These are phyloP conservation scores for Podaxis sp. DNA, from an alignment of 768 basidiomycete genomes.

Conservation along the genomic window DNA sequence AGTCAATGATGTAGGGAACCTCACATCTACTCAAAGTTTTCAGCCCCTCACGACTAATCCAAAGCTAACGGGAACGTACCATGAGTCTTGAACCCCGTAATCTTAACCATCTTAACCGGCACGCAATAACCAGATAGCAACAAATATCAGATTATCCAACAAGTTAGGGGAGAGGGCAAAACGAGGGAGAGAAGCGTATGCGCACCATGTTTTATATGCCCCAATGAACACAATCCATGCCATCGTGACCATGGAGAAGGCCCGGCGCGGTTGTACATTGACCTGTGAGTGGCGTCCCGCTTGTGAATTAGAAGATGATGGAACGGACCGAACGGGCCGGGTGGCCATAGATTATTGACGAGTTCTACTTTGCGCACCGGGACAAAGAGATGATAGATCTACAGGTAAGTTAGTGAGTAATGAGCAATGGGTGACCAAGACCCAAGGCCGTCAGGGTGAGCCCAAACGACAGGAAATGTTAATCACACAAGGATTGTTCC, in stretches of 20 bases:
- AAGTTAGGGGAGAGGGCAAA: not conserved
- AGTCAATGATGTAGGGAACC: conserved; percentile 87
- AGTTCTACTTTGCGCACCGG: too few species aligned
- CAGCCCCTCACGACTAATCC: not conserved
- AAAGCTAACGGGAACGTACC: conserved; percentile 17
- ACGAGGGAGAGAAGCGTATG: not conserved
- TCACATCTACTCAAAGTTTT: conserved; percentile 60
- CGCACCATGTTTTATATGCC: not conserved
- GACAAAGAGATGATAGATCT: too few species aligned
- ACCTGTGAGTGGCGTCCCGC: not conserved
- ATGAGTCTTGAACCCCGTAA: conserved; percentile 30
- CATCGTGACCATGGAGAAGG: not conserved
- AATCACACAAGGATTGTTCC: too few species aligned
- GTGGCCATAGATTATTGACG: too few species aligned
- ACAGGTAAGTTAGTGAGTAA: too few species aligned
- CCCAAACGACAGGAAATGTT: too few species aligned
- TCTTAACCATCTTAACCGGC: conserved; percentile 26
- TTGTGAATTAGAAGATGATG: not conserved
- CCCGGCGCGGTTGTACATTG: not conserved
- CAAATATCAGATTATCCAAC: not conserved
- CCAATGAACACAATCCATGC: not conserved
- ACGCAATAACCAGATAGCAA: not conserved
- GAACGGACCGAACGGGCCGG: not conserved
- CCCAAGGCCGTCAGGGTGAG: too few species aligned
- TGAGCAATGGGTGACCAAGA: too few species aligned